Percentiles rank a stretch among this genome's conserved stretches.
These are phyloP conservation scores for Metarhizium humberi DNA, from an alignment of 2,329 filamentous ascomycete genomes.

Conservation along the genomic window DNA sequence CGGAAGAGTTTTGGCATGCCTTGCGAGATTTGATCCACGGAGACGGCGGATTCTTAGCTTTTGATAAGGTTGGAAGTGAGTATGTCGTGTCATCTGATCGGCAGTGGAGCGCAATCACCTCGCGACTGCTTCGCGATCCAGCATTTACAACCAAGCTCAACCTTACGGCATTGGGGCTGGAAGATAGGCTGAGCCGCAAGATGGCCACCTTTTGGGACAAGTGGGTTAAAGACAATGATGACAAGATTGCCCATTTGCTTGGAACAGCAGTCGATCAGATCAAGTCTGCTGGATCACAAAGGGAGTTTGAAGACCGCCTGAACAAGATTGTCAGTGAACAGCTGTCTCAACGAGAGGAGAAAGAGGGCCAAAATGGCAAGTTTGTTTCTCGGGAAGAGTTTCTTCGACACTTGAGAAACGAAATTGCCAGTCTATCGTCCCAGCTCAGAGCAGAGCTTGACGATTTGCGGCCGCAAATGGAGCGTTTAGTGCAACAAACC, in stretches of 20 bases:
- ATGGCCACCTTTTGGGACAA: conserved; percentile 36
- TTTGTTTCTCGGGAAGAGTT: conserved; percentile 42
- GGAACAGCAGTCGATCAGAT: conserved; percentile 25
- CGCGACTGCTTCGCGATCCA: conserved; percentile 28
- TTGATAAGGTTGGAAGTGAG: conserved; percentile 30
- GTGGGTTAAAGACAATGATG: conserved; percentile 43
- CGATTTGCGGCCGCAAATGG: conserved; percentile 25
- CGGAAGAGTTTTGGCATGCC: conserved; percentile 59
- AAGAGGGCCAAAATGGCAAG: conserved; percentile 16
- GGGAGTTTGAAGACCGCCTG: conserved; percentile 25
- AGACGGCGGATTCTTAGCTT: conserved; percentile 36
- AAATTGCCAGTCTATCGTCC: conserved; percentile 26
- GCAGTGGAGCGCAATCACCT: conserved; percentile 37
- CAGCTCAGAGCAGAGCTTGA: conserved; percentile 32
- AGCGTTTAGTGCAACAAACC: conserved; percentile 21
- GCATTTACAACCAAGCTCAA: conserved; percentile 19
- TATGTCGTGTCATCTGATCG: conserved; percentile 32
- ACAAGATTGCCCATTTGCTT: conserved; percentile 22
- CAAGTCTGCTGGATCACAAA: conserved; percentile 21
- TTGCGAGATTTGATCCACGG: conserved; percentile 44
- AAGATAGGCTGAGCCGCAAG: conserved; percentile 18
- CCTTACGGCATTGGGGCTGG: conserved; percentile 8
- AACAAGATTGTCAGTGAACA: conserved; percentile 28
- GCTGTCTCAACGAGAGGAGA: conserved; percentile 16
- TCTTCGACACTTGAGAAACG: conserved; percentile 29